Base-by-base conservation (phyloP, 768 basidiomycete species). In the Pleurotus cornucopiae region DNA sequence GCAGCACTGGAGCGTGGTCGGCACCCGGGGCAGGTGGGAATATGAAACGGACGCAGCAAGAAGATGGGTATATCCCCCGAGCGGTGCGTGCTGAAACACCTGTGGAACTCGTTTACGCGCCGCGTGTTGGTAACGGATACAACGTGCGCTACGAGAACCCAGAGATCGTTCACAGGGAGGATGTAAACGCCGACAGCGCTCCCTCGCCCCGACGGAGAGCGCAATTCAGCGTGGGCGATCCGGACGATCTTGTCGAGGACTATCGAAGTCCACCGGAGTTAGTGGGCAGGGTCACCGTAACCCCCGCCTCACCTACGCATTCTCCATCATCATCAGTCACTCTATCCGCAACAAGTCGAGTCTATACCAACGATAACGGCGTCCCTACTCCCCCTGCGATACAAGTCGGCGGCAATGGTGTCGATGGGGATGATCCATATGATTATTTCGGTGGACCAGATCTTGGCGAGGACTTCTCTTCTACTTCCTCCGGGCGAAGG, bases 21-120 rank as follows among this genome's bases (percentile, higher is more conserved):
- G 60, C 23, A 43, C 48, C 56, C 53, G 56, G 20, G 55, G 57
- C 47, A 56, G 39, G 61, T 52, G 56, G 41, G 52, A 57, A 37
- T 57, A 58, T 55, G 58, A 56, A 59, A 46, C 46, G 58, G 44
- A 56, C 57, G 45, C 60, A 62, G 41, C 41, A 58, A 54, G 57
- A 63, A 25, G 51, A 62, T 46, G 55, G 57, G 59, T 49, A 55
- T 5, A 45, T 62, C 18, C 67, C 66, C 44, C 63, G 66, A 20
- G 66, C 68, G 6, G 64, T 58, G 5, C 64, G 67, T 20, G 76
- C 74, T 43, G 74, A 75, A 52, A 76, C 80, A 0, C 81, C 83
- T 1, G 84, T 88, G 39, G 86, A 88, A 58, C 75, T 89, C 60
- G 88, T 89, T 20, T 89, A 88, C 63, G 84, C 85, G 13, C 88